Evolutionary conservation across 2,329 filamentous ascomycete species (phyloP).

Genomic region (Aspergillus texensis): DNA sequence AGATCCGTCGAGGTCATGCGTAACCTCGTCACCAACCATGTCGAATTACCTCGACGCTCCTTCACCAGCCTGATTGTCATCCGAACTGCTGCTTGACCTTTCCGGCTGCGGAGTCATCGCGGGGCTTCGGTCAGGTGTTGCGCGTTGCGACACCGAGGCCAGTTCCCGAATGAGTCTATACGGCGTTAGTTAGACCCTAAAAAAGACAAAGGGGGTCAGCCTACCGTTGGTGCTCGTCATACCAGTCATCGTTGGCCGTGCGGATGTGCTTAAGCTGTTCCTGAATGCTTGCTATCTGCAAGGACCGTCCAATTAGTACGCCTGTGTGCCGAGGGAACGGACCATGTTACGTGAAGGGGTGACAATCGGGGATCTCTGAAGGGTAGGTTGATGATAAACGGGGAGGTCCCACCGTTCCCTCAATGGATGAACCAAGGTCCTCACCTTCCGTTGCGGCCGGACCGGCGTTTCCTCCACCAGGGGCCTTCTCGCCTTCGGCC

Average conservation of each 20-base stretch:
- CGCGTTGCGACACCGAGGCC: constrained; percentile 35
- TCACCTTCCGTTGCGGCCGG: constrained; percentile 47
- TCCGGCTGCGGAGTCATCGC: constrained; percentile 35
- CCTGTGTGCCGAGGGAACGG: constrained; percentile 23
- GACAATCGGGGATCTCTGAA: constrained; percentile 31
- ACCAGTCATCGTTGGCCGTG: constrained; percentile 48
- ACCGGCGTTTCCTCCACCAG: constrained; percentile 35
- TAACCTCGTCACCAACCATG: background rate
- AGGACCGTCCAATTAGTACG: constrained; percentile 19
- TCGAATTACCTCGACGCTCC: constrained; percentile 10
- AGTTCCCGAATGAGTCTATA: constrained; percentile 43
- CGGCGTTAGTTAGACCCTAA: constrained; percentile 8
- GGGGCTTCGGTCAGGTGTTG: constrained; percentile 32
- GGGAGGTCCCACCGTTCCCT: constrained; percentile 52
- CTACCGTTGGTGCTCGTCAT: constrained; percentile 47
- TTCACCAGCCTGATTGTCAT: constrained; percentile 15
- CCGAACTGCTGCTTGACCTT: constrained; percentile 12
- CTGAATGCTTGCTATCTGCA: constrained; percentile 52
- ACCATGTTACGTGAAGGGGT: constrained; percentile 33
- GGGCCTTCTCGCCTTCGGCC: constrained; percentile 29
- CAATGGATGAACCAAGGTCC: constrained; percentile 51
- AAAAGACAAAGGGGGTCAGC: constrained; percentile 13
- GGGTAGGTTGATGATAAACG: constrained; percentile 36
- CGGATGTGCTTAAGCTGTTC: constrained; percentile 51
- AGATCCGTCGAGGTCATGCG: constrained; percentile 11